These are phyloP conservation scores for Linum usitatissimum DNA, from an alignment of 345 rosid species.

Conservation along the genomic window DNA sequence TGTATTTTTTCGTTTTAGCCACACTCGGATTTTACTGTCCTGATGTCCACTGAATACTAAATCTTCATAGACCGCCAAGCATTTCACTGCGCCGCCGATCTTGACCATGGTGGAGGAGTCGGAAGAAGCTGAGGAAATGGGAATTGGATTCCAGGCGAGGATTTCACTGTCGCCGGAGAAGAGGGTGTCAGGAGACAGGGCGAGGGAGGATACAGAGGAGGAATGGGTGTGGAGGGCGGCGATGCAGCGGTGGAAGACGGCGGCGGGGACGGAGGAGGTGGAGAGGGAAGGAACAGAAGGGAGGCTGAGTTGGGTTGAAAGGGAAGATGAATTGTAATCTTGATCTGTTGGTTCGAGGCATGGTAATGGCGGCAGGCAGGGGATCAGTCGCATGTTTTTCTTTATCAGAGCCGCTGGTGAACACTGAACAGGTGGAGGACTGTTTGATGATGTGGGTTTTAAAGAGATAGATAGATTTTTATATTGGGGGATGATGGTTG, in stretches of 20 bases:
- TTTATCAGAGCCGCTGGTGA: not conserved
- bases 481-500: too few relatives aligned
- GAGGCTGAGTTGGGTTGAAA: slow-evolving; percentile 40
- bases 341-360: slow-evolving; percentile 9
- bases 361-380: slow-evolving; percentile 18
- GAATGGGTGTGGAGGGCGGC: slow-evolving; percentile 42
- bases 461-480: too few relatives aligned
- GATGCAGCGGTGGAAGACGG: slow-evolving; percentile 26
- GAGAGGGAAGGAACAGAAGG: slow-evolving; percentile 50
- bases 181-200: slow-evolving; percentile 31
- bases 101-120: slow-evolving; percentile 7
- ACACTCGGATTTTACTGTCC: slow-evolving; percentile 60
- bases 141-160: slow-evolving; percentile 34
- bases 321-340: slow-evolving; percentile 18
- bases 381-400: slow-evolving; percentile 32
- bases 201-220: slow-evolving; percentile 50
- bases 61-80: slow-evolving; percentile 35
- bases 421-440: too few relatives aligned
- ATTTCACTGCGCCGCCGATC: slow-evolving; percentile 43
- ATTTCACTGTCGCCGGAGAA: slow-evolving; percentile 41
- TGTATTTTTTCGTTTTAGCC: slow-evolving; percentile 26
- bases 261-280: slow-evolving; percentile 8
- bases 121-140: not conserved
- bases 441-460: too few relatives aligned
- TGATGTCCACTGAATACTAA: slow-evolving; percentile 62